phyloP scores from a whole-genome alignment of 1,284 basidiomycete genomes.

The Nidula niveotomentosa region DNA sequence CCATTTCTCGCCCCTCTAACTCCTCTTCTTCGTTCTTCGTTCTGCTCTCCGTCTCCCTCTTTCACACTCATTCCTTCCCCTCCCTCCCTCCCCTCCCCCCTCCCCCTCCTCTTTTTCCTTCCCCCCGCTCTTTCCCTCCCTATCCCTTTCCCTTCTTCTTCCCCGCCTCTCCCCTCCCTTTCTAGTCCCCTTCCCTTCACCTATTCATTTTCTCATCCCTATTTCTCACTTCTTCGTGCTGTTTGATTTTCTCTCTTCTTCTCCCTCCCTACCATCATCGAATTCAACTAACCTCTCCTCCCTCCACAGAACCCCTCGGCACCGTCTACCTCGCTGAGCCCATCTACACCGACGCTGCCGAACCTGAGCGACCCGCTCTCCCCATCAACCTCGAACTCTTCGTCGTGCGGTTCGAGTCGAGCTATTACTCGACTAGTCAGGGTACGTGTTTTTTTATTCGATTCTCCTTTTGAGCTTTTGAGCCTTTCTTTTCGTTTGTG shows the following conservation, averaged over 20 bases:
- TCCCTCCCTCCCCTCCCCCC: not conserved
- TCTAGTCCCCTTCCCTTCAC: not conserved
- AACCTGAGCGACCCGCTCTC: conserved; percentile 35
- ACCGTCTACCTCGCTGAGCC: conserved; percentile 72
- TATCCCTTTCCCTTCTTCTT: not conserved
- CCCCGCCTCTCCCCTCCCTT: not conserved
- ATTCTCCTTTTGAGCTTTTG: too few species aligned
- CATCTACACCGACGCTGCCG: conserved; percentile 58
- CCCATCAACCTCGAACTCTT: conserved; percentile 53
- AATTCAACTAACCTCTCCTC: not conserved
- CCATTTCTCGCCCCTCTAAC: too few species aligned
- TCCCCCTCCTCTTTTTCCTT: not conserved
- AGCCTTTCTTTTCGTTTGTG: too few species aligned
- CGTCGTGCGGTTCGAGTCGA: conserved; percentile 59
- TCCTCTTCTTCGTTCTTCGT: too few species aligned
- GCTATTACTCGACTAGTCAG: conserved; percentile 66
- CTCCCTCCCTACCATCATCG: not conserved
- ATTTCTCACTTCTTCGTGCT: not conserved
- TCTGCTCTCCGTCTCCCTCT: too few species aligned
- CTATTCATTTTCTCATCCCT: not conserved
- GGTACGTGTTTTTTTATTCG: conserved; percentile 17
- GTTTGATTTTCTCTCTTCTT: not conserved
- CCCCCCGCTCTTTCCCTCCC: not conserved
- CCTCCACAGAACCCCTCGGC: conserved; percentile 27
- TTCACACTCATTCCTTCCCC: too few species aligned